Base-by-base conservation (phyloP, 805 yeast genomes). In the Saccharomycopsis sp. region DNA sequence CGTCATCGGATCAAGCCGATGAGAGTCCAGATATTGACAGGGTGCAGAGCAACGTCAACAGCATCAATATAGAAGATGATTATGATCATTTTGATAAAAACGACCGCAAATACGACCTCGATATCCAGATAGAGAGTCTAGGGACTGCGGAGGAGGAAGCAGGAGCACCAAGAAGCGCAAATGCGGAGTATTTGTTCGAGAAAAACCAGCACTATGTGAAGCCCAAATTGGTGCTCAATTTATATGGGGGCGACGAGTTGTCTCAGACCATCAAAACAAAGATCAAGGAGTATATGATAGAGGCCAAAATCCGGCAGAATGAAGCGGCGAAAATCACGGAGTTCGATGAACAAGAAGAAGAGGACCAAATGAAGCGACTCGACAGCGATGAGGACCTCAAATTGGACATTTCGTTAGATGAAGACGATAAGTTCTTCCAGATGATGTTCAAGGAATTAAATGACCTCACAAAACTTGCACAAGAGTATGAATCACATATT, bases 351-450 rank as follows among this genome's bases (percentile, higher is more conserved):
- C 15, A 49, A n/a, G 52, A 49, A 14, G 14, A 49, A 14, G 29
- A 7, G 23, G 52, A 22, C 15, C 9, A 9, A 7, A 5, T 49
- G 22, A 12, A 49, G 9, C 15, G n/a, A 15, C 29, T 55, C 47
- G 54, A 55, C 34, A 55, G 12, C 19, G 24, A 47, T 24, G 19
- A 52, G 52, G 34, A 50, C 12, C 38, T 56, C 12, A 44, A 51
- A n/a, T 52, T 52, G 22, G 20, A n/a, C 68, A 67, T 58, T 72
- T 85, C 49, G 73, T 62, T 68, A 82, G 35, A 75, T 78, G 56
- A 80, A 85, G 89, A 86, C 70, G 70, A 80, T 5, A 78, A 77
- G 62, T 85, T 85, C 65, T 85, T 85, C 69, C 76, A 75, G 57
- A 81, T 79, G 73, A 73, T 85, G 44, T 76, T 80, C 58, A 73